Base-by-base conservation (phyloP, 2,329 filamentous ascomycete species). In the Dendryphion nanum region DNA sequence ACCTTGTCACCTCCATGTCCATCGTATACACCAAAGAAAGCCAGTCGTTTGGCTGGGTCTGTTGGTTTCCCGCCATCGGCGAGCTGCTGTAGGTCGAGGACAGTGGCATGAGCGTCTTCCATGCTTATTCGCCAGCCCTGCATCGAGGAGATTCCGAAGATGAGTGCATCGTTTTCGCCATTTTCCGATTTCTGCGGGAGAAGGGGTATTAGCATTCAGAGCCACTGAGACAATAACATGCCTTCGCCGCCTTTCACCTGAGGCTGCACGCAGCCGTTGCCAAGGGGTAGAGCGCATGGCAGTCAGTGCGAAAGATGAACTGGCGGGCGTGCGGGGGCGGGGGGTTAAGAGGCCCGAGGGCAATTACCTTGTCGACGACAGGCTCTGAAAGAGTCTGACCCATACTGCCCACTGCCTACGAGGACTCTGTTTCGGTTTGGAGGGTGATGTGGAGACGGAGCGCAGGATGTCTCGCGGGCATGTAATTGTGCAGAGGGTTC, bases 41-140 rank as follows among this genome's bases (percentile, higher is more conserved):
- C 89, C 61, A 97, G 76, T 63, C 86, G 83, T 57, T 84, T 81
- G 57, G 83, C 74, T 55, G 84, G 78, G 35, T 80, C 76, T 38
- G 81, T 81, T 55, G 84, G 55, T 49, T 77, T 74, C 46, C 75
- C 71, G 42, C 61, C 65, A 23, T 70, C 69, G 55, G 72, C 71
- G 45, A 75, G 73, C 44, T 81, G 75, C 60, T 93, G 81, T 53
- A 97, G 81, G 69, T 97, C 88, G 64, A 98, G 85, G 36, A 97
- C 74, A 39, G 86, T 80, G 45, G 87, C 88, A 73, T 98, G 93
- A 48, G 93, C 83, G 67, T 98, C 93, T 70, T 98, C 93, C 93
- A 98, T 98, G 76, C 88, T 95, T 73, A 98, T 97, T 74, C 93
- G 86, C 93, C 93, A 98, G 76, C 93, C 93, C 73, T 98, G 93